A percentile compares a stretch with the other conserved stretches of the same genome.
Conservation (phyloP, 208 protist species). For the Crithidia expoeki region DNA sequence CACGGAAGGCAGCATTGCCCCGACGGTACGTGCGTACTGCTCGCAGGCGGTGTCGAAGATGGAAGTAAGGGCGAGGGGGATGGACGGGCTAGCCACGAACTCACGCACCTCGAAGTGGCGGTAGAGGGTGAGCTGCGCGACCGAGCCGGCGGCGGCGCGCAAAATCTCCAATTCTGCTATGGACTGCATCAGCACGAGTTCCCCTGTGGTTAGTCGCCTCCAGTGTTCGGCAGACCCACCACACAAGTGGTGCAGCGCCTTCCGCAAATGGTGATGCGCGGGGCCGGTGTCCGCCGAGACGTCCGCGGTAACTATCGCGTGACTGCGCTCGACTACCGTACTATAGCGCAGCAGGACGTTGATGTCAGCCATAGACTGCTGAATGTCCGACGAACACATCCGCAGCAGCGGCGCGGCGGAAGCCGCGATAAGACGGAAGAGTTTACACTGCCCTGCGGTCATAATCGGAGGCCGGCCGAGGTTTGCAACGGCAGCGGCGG, state of each 20-base stretch:
- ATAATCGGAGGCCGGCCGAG: constrained; percentile 28
- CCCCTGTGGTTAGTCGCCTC: constrained; percentile 55
- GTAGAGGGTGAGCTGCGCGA: constrained; percentile 79
- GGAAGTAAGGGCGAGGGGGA: constrained; percentile 42
- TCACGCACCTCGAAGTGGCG: constrained; percentile 82
- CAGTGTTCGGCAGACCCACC: constrained; percentile 31
- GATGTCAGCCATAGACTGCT: constrained; percentile 76
- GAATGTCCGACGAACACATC: constrained; percentile 83
- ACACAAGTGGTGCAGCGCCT: constrained; percentile 31
- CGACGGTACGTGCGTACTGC: constrained; percentile 52
- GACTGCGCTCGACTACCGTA: constrained; percentile 21
- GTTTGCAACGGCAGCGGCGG: neutral
- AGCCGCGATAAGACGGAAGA: constrained; percentile 60
- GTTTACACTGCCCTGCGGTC: constrained; percentile 43
- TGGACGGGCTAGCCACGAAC: constrained; percentile 72
- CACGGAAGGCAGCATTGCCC: constrained; percentile 42
- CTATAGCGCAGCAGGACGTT: constrained; percentile 59
- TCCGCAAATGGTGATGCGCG: constrained; percentile 14
- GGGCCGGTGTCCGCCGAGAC: constrained; percentile 19
- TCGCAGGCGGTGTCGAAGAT: constrained; percentile 55
- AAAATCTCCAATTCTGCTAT: constrained; percentile 77
- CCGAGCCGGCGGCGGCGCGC: constrained; percentile 67
- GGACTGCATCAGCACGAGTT: constrained; percentile 71
- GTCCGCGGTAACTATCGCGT: constrained; percentile 25
- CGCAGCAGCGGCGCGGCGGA: constrained; percentile 70